These are phyloP conservation scores for Nakazawaea sp. DNA, from an alignment of 805 yeast genomes.

Conservation along the genomic window DNA sequence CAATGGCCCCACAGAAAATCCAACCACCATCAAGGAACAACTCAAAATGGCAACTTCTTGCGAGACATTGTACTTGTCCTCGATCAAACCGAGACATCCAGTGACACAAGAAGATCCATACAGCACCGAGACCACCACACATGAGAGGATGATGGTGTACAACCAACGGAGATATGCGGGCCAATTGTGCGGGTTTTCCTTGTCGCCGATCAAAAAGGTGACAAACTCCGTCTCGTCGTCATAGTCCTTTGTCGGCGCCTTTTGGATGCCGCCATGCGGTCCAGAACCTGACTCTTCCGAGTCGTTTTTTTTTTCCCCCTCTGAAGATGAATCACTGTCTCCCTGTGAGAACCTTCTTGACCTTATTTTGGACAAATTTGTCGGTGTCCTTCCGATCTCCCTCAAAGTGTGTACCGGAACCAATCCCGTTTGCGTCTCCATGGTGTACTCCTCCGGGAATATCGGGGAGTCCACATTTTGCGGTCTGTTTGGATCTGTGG, in stretches of 20 bases:
- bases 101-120: conserved; percentile 90
- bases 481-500: conserved; percentile 53
- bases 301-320: conserved; percentile 9
- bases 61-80: conserved; percentile 61
- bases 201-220: conserved; percentile 72
- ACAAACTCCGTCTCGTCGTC: conserved; percentile 78
- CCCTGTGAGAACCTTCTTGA: conserved; percentile 9
- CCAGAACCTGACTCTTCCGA: conserved; percentile 15
- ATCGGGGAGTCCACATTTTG: conserved; percentile 51
- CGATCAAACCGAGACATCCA: conserved; percentile 70
- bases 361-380: conserved; percentile 14
- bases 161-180: conserved; percentile 43
- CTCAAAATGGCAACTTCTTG: conserved; percentile 73
- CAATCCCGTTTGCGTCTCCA: conserved; percentile 84
- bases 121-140: conserved; percentile 82
- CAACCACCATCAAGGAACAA: conserved; percentile 83
- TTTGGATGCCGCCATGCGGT: conserved; percentile 19
- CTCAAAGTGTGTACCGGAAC: conserved; percentile 75
- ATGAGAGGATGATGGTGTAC: conserved; percentile 62
- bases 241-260: conserved; percentile 24
- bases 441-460: conserved; percentile 87
- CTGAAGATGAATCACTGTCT: conserved; percentile 5
- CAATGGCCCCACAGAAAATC: conserved; percentile 82
- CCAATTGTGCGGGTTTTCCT: conserved; percentile 92
- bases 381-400: conserved; percentile 48